Evolutionary conservation across 805 yeast species (phyloP).

Genomic region (Cyberlindnera xishuangbannaensis): DNA sequence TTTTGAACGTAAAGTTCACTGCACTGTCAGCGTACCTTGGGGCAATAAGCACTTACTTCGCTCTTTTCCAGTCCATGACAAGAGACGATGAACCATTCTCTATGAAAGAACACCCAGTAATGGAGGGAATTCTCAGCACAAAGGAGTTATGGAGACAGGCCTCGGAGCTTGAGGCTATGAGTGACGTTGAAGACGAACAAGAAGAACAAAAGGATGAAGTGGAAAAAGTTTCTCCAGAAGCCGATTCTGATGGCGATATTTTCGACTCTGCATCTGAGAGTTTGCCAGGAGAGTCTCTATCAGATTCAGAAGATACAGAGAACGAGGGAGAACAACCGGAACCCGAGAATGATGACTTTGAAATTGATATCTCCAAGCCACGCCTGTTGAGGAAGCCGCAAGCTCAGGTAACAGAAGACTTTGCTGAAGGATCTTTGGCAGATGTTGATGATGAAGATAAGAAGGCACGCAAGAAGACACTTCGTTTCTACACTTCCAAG

Average conservation of each 20-base stretch:
- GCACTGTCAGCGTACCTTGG: constrained; percentile 80
- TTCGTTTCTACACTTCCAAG: constrained; percentile 94
- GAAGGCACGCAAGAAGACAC: constrained; percentile 66
- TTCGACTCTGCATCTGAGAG: constrained; percentile 17
- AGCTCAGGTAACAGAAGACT: constrained; percentile 41
- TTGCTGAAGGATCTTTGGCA: constrained; percentile 65
- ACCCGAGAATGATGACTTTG: too few species aligned
- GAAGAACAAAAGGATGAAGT: constrained; percentile 20
- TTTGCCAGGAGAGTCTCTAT: constrained; percentile 8
- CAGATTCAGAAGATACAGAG: constrained; percentile 24
- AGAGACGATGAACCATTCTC: constrained; percentile 48
- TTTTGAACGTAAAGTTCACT: constrained; percentile 45
- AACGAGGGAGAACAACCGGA: too few species aligned
- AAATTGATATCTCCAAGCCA: constrained; percentile 46
- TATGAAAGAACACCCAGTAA: constrained; percentile 84
- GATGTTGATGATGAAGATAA: constrained; percentile 87
- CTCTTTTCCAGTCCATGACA: constrained; percentile 58
- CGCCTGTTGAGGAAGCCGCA: constrained; percentile 42
- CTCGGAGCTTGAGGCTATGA: constrained; percentile 36
- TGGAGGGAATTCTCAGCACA: constrained; percentile 78
- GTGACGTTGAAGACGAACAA: constrained; percentile 12
- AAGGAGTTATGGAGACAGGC: constrained; percentile 92
- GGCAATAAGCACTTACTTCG: constrained; percentile 70
- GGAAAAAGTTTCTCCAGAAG: constrained; percentile 7
- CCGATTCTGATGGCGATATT: constrained; percentile 14